phyloP scores from a whole-genome alignment of 768 basidiomycete genomes.

The Rhizopogon vinicolor region DNA sequence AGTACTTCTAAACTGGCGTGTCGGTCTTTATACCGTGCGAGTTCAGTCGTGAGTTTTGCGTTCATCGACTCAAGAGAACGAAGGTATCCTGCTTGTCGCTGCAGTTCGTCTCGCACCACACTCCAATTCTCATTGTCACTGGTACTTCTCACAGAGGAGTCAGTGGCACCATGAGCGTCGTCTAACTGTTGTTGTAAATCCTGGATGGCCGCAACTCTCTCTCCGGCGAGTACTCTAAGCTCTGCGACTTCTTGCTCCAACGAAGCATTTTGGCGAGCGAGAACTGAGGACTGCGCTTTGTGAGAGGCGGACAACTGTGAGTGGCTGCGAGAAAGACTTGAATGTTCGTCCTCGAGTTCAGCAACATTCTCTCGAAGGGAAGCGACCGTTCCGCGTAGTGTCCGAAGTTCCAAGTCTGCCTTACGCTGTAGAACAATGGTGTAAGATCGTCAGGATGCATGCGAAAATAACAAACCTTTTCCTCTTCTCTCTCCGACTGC shows the following conservation, averaged over 20 bases:
- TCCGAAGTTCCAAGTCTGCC: conserved; percentile 46
- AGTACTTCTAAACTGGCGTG: conserved; percentile 65
- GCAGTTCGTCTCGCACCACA: conserved; percentile 64
- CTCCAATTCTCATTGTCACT: conserved; percentile 54
- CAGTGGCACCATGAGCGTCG: conserved; percentile 33
- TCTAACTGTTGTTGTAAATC: conserved; percentile 47
- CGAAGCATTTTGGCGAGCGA: conserved; percentile 40
- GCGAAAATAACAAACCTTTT: conserved; percentile 46
- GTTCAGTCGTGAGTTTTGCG: conserved; percentile 47
- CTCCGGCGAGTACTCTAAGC: conserved; percentile 35
- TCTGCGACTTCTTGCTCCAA: conserved; percentile 47
- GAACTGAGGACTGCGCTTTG: conserved; percentile 44
- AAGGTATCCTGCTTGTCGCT: conserved; percentile 59
- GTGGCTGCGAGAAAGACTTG: conserved; percentile 42
- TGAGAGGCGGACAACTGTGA: conserved; percentile 47
- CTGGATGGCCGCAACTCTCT: conserved; percentile 35
- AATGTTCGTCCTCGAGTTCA: conserved; percentile 57
- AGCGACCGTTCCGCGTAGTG: conserved; percentile 44
- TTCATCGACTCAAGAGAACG: conserved; percentile 58
- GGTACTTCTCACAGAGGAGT: conserved; percentile 18
- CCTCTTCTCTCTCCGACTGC: conserved; percentile 42
- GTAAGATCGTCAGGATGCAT: background rate
- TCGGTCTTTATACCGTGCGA: conserved; percentile 48
- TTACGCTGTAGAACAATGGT: conserved; percentile 32
- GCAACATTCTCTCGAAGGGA: conserved; percentile 52